These are phyloP conservation scores for Trypethelium eluteriae DNA, from an alignment of 495 filamentous ascomycete genomes.

Conservation along the genomic window DNA sequence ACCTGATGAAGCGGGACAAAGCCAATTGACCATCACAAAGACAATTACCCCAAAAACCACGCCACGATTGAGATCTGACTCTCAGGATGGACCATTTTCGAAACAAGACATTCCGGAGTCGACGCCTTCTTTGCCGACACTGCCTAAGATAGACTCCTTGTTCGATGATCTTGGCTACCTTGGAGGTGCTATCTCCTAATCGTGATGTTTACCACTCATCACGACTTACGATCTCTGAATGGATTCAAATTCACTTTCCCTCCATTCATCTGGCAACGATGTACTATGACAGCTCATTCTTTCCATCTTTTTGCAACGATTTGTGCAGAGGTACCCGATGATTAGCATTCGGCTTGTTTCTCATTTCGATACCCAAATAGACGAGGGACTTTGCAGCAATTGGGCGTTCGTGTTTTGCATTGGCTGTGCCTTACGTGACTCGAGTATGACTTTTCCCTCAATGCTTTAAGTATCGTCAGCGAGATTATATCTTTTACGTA, in stretches of 20 bases:
- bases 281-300: background rate
- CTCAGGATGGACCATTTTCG: background rate
- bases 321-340: background rate
- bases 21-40: conserved; percentile 7
- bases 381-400: background rate
- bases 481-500: background rate
- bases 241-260: background rate
- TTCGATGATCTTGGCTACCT: conserved; percentile 8
- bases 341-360: background rate
- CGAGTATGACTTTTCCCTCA: too few relatives aligned
- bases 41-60: conserved; percentile 5
- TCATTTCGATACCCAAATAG: background rate
- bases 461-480: background rate
- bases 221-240: background rate
- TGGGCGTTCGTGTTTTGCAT: background rate
- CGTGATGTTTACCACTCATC: background rate
- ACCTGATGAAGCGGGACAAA: background rate
- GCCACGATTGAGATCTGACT: background rate
- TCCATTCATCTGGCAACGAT: background rate
- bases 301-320: background rate
- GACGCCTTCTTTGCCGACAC: background rate
- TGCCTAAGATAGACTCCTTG: conserved; percentile 6
- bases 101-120: background rate
- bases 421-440: too few relatives aligned
- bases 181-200: conserved; percentile 3